Evolutionary conservation across 345 rosid genomes (phyloP), one percentile per base, ranked within the genome.

Genomic region (Murraya paniculata): DNA sequence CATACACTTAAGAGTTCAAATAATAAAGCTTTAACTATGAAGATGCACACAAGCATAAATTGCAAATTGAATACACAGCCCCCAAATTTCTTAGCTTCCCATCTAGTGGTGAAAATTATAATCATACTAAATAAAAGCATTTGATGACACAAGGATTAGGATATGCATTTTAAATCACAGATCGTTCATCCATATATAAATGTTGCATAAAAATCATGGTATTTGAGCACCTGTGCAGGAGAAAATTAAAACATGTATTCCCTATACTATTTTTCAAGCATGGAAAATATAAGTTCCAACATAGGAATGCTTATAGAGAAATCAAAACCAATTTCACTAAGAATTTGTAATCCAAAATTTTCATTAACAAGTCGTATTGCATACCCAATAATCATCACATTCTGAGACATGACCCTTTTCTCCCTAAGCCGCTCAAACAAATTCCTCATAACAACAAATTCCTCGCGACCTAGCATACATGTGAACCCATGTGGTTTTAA

Each of bases 401-500:
- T n/a, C n/a, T n/a, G 19, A 1, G 6, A 7, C 31, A 31, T 31
- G 33, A 81, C 41, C 30, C 79, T 72, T 50, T 77, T 86, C 83
- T 79, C 74, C 68, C 30, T 56, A 7, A 83, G 75, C 55, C 35
- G 64, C 67, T 74, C 83, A 74, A 86, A 83, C 79, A 86, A 72
- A 41, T 45, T 74, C 82, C 70, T 67, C 33, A 31, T 1, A 31
- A 31, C 1, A 1, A 1, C 3, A 31, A 31, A 1, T 31, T 1
- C 1, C 1, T 3, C 1, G 86, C 85, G 67, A 80, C 78, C 78
- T 95, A 0, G 92, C 88, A 60, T 91, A 93, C 98, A 93, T 91
- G 86, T 91, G 93, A 77, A 91, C 80, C 77, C 93, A 81, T 30
- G 98, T 87, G 82, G 84, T 82, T 72, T 78, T 82, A 50, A 82